A percentile compares a stretch with the other conserved stretches of the same genome.
phyloP scores from a whole-genome alignment of 768 basidiomycete species.

The Kwoniella sp. region DNA sequence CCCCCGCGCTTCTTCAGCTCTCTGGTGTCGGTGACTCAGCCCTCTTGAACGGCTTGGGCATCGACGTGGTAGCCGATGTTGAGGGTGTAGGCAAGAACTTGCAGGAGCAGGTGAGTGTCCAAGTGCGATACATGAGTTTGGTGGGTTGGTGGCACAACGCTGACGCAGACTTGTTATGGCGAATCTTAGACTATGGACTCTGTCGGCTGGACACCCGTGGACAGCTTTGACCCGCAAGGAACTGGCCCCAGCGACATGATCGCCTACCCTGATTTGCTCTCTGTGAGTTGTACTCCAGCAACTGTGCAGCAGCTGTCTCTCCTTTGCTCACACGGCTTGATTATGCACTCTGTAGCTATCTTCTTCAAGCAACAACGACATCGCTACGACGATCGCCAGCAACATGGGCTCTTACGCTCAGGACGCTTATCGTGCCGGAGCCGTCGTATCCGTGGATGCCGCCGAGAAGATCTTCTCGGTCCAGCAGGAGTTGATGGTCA shows the following conservation, averaged over 20 bases:
- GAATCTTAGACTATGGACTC: conserved; percentile 27
- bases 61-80: conserved; percentile 66
- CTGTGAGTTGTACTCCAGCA: conserved; percentile 6
- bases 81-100: conserved; percentile 72
- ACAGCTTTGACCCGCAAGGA: conserved; percentile 26
- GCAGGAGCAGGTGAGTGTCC: conserved; percentile 63
- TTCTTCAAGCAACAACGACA: conserved; percentile 20
- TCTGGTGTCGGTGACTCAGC: conserved; percentile 73
- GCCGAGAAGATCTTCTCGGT: conserved; percentile 46
- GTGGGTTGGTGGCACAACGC: background rate
- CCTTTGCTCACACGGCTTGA: conserved; percentile 9
- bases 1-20: conserved; percentile 64
- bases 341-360: conserved; percentile 27
- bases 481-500: conserved; percentile 41
- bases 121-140: background rate
- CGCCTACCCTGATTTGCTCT: conserved; percentile 17
- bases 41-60: conserved; percentile 62
- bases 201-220: conserved; percentile 39
- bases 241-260: conserved; percentile 22
- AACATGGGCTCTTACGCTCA: conserved; percentile 30
- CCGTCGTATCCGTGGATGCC: conserved; percentile 43
- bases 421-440: conserved; percentile 33
- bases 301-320: too few species aligned
- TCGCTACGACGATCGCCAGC: conserved; percentile 32
- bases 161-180: background rate